Evolutionary conservation across 257 asterid genomes (phyloP).

Genomic region (Sherardia arvensis): DNA sequence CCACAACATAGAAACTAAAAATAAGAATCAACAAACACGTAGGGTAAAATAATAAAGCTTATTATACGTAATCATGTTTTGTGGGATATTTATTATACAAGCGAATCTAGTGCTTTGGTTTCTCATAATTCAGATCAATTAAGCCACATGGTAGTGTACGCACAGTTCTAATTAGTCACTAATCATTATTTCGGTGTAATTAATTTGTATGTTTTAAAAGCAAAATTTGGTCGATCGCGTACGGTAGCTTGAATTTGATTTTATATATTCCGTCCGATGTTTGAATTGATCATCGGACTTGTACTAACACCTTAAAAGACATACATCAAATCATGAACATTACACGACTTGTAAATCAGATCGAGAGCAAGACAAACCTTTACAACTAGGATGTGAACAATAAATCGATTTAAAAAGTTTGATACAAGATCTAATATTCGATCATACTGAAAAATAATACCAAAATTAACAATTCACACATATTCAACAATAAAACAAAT

Average conservation of each 20-base stretch:
- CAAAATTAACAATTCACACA: too few species aligned
- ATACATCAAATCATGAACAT: too few species aligned
- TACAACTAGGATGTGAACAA: too few species aligned
- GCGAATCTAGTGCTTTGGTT: constrained; percentile 3
- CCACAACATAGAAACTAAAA: not conserved
- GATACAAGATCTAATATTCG: too few species aligned
- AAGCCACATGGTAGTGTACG: constrained; percentile 5
- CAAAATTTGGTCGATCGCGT: not conserved
- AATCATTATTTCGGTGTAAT: constrained; percentile 5
- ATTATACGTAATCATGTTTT: not conserved
- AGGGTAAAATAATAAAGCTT: not conserved
- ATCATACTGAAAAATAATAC: too few species aligned
- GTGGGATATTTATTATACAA: not conserved
- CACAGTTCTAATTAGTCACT: not conserved
- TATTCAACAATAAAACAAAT: too few species aligned
- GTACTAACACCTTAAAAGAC: too few species aligned
- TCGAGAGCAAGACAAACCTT: too few species aligned
- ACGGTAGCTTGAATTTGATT: constrained; percentile 1
- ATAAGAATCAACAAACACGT: not conserved
- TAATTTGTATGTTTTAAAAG: not conserved
- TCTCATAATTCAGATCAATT: constrained; percentile 5
- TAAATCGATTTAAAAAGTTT: too few species aligned
- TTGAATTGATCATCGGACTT: not conserved
- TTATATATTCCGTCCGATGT: not conserved
- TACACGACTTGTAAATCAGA: too few species aligned